These are phyloP conservation scores for Aspergillus sp. DNA, from an alignment of 2,329 filamentous ascomycete genomes.

Conservation along the genomic window DNA sequence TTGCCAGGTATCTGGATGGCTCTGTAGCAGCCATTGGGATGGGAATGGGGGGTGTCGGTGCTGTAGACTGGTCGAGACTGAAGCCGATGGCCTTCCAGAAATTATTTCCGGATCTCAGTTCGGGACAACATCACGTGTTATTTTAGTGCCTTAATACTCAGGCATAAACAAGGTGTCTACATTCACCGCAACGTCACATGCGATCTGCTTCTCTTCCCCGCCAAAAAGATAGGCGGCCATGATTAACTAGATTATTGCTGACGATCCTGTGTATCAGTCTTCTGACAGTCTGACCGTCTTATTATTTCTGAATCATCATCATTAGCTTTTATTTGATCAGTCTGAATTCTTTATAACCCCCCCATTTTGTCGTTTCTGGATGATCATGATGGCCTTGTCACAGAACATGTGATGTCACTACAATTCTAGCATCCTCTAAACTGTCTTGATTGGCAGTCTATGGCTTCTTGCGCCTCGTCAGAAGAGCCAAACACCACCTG, in stretches of 20 bases:
- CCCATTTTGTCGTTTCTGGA: too few species aligned
- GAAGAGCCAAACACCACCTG: slow-evolving; percentile 14
- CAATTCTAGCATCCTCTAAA: too few species aligned
- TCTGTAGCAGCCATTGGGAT: slow-evolving; percentile 36
- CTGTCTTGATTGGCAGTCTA: too few species aligned
- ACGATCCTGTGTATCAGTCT: too few species aligned
- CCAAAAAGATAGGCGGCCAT: not conserved
- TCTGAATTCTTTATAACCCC: too few species aligned
- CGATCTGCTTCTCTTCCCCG: slow-evolving; percentile 7
- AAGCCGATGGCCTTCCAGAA: slow-evolving; percentile 16
- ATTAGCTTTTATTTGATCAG: too few species aligned
- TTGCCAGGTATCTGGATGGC: slow-evolving; percentile 34
- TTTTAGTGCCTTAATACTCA: slow-evolving; percentile 3
- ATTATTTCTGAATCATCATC: too few species aligned
- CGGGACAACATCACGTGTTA: slow-evolving; percentile 13
- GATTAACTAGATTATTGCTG: too few species aligned
- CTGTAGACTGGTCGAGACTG: slow-evolving; percentile 12
- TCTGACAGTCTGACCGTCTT: too few species aligned
- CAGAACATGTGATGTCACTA: too few species aligned
- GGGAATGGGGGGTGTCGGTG: slow-evolving; percentile 13
- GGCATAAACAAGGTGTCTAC: slow-evolving; percentile 1
- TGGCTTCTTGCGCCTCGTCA: slow-evolving; percentile 8
- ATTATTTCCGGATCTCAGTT: slow-evolving; percentile 23
- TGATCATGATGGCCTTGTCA: too few species aligned
- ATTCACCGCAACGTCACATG: slow-evolving; percentile 10